Conservation (phyloP, 2,329 filamentous ascomycete genomes). For the Arthrobotrys entomopaga region DNA sequence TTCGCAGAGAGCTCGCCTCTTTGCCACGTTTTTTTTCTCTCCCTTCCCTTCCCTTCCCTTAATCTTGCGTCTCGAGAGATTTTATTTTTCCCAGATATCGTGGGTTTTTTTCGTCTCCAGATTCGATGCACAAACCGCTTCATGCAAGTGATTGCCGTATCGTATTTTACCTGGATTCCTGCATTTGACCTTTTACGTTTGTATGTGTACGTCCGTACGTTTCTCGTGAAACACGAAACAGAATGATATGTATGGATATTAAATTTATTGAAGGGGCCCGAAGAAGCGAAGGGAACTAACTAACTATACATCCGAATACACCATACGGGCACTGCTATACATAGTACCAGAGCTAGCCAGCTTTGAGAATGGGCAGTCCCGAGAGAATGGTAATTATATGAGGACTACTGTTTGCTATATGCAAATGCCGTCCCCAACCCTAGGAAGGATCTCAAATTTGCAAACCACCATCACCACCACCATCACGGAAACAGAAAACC, state of each 20-base stretch:
- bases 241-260: slow-evolving; percentile 12
- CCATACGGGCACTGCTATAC: background rate
- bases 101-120: slow-evolving; percentile 24
- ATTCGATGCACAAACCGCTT: slow-evolving; percentile 23
- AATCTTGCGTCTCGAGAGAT: slow-evolving; percentile 3
- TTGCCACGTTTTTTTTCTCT: background rate
- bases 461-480: background rate
- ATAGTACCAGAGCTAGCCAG: slow-evolving; percentile 2
- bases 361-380: background rate
- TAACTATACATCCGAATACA: background rate
- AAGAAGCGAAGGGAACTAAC: slow-evolving; percentile 6
- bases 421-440: slow-evolving; percentile 2
- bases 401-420: slow-evolving; percentile 26
- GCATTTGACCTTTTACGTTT: slow-evolving; percentile 45
- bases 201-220: background rate
- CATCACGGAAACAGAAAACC: background rate
- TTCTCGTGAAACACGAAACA: slow-evolving; percentile 13
- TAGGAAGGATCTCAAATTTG: background rate
- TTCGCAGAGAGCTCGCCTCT: slow-evolving; percentile 39
- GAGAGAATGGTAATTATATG: background rate
- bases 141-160: slow-evolving; percentile 51
- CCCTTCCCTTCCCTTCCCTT: background rate
- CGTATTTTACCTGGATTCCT: slow-evolving; percentile 38
- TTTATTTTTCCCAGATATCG: background rate
- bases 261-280: slow-evolving; percentile 13